Evolutionary conservation across 2,329 filamentous ascomycete species (phyloP).

Genomic region (Alternaria atra): DNA sequence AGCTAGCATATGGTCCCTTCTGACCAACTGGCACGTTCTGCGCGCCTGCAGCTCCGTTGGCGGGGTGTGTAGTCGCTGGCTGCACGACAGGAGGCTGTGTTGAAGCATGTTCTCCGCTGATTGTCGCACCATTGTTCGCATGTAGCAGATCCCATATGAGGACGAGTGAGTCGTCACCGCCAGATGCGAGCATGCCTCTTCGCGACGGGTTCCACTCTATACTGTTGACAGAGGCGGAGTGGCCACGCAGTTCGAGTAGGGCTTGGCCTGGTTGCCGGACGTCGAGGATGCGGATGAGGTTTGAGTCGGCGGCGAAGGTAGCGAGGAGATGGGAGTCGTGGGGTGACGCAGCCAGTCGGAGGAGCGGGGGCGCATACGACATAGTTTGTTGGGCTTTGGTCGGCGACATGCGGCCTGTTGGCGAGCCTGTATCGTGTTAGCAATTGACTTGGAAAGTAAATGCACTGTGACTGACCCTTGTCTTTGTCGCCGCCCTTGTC

Average conservation of each 20-base stretch:
- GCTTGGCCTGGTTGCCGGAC: conserved; percentile 96
- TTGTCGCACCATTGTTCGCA: conserved; percentile 62
- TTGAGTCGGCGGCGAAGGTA: conserved; percentile 96
- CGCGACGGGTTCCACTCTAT: conserved; percentile 94
- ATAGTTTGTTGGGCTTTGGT: conserved; percentile 80
- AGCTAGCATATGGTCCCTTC: conserved; percentile 76
- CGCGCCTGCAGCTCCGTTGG: conserved; percentile 39
- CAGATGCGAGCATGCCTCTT: conserved; percentile 87
- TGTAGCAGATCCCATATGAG: conserved; percentile 93
- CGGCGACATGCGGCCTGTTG: conserved; percentile 69
- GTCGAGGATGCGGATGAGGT: conserved; percentile 91
- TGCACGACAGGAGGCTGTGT: conserved; percentile 32
- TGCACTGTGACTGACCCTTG: conserved; percentile 48
- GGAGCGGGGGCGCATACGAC: conserved; percentile 69
- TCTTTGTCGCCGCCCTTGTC: conserved; percentile 72
- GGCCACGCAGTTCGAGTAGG: conserved; percentile 89
- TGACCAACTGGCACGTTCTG: conserved; percentile 56
- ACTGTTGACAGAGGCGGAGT: conserved; percentile 85
- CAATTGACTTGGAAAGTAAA: neutral
- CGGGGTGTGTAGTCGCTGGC: conserved; percentile 34
- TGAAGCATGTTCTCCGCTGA: conserved; percentile 53
- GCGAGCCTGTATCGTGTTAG: conserved; percentile 50
- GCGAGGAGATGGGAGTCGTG: conserved; percentile 95
- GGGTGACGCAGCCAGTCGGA: conserved; percentile 87
- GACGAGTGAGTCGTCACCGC: conserved; percentile 90